phyloP scores from a whole-genome alignment of 2,329 filamentous ascomycete species.

The Hypoxylon sp. region DNA sequence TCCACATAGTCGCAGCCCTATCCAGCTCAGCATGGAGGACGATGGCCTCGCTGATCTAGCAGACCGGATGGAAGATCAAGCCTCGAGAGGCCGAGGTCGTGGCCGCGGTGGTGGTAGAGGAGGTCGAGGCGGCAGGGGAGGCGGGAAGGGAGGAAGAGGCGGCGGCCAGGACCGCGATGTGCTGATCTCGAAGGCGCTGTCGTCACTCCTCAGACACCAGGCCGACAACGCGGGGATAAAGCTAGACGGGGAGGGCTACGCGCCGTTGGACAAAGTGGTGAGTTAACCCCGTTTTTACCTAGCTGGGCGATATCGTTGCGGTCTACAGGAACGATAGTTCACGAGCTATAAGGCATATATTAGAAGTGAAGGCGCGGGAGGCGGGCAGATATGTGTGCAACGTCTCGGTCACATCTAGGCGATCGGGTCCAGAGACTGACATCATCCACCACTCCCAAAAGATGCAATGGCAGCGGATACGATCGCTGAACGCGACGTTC shows the following conservation, averaged over 20 bases:
- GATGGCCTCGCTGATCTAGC: constrained; percentile 21
- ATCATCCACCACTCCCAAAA: constrained; percentile 42
- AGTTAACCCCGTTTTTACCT: constrained; percentile 46
- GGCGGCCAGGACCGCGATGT: constrained; percentile 53
- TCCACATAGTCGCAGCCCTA: background rate
- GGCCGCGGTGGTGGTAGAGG: constrained; percentile 39
- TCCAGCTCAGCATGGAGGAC: constrained; percentile 6
- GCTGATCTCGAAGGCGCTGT: constrained; percentile 62
- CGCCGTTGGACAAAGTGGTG: constrained; percentile 65
- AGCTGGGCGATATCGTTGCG: background rate
- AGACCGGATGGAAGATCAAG: constrained; percentile 17
- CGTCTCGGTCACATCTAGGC: background rate
- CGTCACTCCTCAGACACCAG: constrained; percentile 63
- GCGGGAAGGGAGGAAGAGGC: constrained; percentile 43
- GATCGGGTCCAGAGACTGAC: background rate
- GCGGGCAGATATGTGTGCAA: background rate
- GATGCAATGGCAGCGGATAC: constrained; percentile 66
- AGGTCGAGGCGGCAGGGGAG: constrained; percentile 40
- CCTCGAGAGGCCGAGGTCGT: constrained; percentile 30
- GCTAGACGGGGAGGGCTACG: constrained; percentile 67
- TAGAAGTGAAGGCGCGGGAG: background rate
- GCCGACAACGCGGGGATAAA: constrained; percentile 63
- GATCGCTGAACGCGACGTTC: constrained; percentile 75
- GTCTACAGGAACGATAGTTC: too few relatives aligned
- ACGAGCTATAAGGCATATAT: background rate